Conservation (phyloP, 169 alveolate genomes). For the Plasmodium falciparum region DNA sequence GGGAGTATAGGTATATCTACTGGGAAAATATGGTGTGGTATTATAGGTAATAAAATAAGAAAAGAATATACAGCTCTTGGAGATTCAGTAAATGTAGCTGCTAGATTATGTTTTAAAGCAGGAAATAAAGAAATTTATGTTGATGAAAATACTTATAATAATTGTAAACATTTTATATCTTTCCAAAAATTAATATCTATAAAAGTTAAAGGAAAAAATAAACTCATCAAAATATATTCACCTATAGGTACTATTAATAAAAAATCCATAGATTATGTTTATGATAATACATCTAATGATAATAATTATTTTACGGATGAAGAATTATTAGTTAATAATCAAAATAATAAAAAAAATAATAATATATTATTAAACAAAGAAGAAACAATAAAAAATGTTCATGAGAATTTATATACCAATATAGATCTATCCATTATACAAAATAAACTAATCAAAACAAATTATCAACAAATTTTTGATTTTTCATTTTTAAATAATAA, state of each 20-base stretch:
- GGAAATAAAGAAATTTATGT: slow-evolving; percentile 77
- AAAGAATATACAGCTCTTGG: slow-evolving; percentile 90
- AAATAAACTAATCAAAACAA: not conserved
- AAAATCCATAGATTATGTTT: not conserved
- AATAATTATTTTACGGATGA: slow-evolving; percentile 57
- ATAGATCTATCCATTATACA: not conserved
- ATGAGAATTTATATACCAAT: not conserved
- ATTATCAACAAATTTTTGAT: slow-evolving; percentile 13
- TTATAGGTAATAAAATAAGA: slow-evolving; percentile 87
- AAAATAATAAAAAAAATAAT: slow-evolving; percentile 7
- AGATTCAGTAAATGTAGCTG: slow-evolving; percentile 87
- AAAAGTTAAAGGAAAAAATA: slow-evolving; percentile 87
- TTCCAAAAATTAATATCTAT: slow-evolving; percentile 82
- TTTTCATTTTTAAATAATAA: slow-evolving; percentile 29
- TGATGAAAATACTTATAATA: slow-evolving; percentile 83
- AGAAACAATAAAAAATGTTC: not conserved
- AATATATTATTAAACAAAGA: slow-evolving; percentile 22
- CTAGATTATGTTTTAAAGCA: slow-evolving; percentile 81
- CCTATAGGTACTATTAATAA: slow-evolving; percentile 87
- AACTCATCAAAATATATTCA: slow-evolving; percentile 80
- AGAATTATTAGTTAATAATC: slow-evolving; percentile 22
- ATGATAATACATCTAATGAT: not conserved
- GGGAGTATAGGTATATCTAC: slow-evolving; percentile 89
- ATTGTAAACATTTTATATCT: slow-evolving; percentile 81
- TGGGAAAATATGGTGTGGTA: slow-evolving; percentile 90